Evolutionary conservation across 2,329 filamentous ascomycete genomes (phyloP).

Genomic region (Exophiala spinifera): DNA sequence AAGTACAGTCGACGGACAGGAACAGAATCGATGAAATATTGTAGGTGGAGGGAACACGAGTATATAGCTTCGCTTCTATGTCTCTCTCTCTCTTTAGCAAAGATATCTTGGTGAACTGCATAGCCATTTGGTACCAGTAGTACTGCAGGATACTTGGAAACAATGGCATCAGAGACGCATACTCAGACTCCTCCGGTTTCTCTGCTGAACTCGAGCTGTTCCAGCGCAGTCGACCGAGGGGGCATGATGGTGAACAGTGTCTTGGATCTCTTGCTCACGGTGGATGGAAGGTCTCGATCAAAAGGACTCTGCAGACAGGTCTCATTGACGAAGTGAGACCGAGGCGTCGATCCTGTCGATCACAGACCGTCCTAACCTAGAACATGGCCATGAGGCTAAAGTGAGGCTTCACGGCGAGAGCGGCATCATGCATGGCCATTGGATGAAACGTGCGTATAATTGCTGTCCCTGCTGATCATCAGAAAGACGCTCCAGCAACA

Average conservation of each 20-base stretch:
- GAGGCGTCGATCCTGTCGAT: neutral
- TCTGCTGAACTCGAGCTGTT: neutral
- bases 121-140: conserved; percentile 6
- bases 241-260: neutral
- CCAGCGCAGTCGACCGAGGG: neutral
- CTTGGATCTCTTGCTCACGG: too few relatives aligned
- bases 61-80: conserved; percentile 9
- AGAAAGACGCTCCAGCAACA: neutral
- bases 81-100: conserved; percentile 1
- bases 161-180: neutral
- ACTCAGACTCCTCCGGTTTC: too few relatives aligned
- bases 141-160: neutral
- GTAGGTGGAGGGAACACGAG: neutral
- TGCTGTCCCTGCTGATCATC: neutral
- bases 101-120: conserved; percentile 1
- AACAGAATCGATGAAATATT: neutral
- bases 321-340: neutral
- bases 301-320: conserved; percentile 3
- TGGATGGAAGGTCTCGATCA: neutral
- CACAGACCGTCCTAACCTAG: neutral
- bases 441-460: neutral
- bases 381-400: neutral
- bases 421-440: neutral
- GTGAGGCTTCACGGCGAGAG: neutral
- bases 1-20: neutral